phyloP scores from a whole-genome alignment of 2,329 filamentous ascomycete species.

The Trichoderma koningii region DNA sequence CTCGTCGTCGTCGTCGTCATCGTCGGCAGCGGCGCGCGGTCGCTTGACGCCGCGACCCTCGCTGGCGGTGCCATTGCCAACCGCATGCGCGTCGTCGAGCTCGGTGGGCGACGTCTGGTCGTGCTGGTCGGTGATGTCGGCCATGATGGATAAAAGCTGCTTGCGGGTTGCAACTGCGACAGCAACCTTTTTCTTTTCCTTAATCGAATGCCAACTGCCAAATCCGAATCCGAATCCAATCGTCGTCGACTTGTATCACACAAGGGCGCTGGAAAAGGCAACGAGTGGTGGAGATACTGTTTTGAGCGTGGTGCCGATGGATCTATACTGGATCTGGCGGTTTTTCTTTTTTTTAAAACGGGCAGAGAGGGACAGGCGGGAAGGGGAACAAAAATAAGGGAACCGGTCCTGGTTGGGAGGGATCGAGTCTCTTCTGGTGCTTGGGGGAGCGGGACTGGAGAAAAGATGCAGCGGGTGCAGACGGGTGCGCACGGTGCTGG shows the following conservation, averaged over 20 bases:
- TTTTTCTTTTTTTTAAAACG: constrained; percentile 12
- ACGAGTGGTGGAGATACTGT: constrained; percentile 64
- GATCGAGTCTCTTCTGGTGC: constrained; percentile 41
- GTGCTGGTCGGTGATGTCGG: constrained; percentile 78
- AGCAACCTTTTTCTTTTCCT: constrained; percentile 1
- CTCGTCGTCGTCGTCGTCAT: constrained; percentile 96
- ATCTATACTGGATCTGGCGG: constrained; percentile 66
- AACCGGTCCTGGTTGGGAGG: constrained; percentile 45
- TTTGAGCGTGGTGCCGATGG: constrained; percentile 67
- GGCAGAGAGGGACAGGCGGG: constrained; percentile 38
- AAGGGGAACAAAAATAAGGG: constrained; percentile 48
- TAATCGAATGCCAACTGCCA: constrained; percentile 18
- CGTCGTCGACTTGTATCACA: constrained; percentile 30
- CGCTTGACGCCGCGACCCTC: constrained; percentile 89
- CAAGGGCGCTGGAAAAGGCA: constrained; percentile 48
- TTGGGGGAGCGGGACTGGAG: constrained; percentile 8
- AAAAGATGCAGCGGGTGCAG: not conserved
- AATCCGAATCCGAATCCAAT: constrained; percentile 30
- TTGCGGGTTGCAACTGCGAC: constrained; percentile 26
- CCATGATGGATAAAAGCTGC: constrained; percentile 52
- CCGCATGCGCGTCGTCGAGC: constrained; percentile 70
- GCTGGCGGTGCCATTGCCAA: constrained; percentile 71
- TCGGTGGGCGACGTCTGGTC: constrained; percentile 74
- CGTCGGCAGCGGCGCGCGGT: constrained; percentile 78
- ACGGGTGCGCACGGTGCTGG: constrained; percentile 20